phyloP scores from a whole-genome alignment of 2,329 filamentous ascomycete genomes.

The Daldinia sp. region DNA sequence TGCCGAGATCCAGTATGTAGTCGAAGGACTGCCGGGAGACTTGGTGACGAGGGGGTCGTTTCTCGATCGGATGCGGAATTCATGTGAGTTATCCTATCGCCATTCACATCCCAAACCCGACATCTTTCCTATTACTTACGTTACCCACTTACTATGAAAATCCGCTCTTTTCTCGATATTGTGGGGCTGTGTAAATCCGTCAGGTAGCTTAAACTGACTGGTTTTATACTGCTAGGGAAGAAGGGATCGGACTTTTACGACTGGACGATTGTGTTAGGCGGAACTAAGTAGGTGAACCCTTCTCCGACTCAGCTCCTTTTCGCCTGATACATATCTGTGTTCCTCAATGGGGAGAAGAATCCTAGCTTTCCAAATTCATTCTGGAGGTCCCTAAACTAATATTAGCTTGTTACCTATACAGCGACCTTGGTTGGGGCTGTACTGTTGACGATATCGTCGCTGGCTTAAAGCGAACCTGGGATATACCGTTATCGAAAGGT shows the following conservation, averaged over 20 bases:
- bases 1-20: conserved; percentile 54
- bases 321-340: background rate
- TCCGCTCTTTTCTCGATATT: background rate
- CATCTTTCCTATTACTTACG: background rate
- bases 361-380: background rate
- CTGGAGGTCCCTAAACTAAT: conserved; percentile 10
- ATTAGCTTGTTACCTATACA: conserved; percentile 39
- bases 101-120: background rate
- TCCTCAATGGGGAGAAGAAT: background rate
- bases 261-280: conserved; percentile 73
- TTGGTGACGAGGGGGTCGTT: conserved; percentile 55
- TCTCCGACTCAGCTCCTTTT: background rate
- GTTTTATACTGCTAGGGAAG: conserved; percentile 18
- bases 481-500: conserved; percentile 61
- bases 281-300: conserved; percentile 66
- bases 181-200: background rate
- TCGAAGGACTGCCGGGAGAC: conserved; percentile 66
- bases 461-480: conserved; percentile 64
- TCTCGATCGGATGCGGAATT: conserved; percentile 48
- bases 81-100: conserved; percentile 41
- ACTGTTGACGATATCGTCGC: conserved; percentile 60
- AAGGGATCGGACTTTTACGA: conserved; percentile 49
- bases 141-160: background rate
- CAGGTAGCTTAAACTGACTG: conserved; percentile 3
- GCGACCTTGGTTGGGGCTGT: conserved; percentile 63